Percentiles rank a stretch among this genome's conserved stretches.
Evolutionary conservation across 345 rosid species (phyloP).

Genomic region (Nasturtium officinale): DNA sequence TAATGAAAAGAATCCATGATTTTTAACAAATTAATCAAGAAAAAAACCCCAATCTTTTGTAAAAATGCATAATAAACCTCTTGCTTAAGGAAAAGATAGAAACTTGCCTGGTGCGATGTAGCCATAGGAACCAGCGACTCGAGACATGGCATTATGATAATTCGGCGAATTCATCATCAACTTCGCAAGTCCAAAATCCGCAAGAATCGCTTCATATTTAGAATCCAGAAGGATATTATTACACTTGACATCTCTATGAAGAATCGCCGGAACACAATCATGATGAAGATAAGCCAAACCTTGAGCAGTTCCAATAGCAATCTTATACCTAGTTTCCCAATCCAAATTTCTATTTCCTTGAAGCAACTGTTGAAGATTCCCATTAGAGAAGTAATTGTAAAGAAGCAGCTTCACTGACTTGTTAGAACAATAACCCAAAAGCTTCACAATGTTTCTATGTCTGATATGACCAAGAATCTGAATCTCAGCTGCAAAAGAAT

Average conservation of each 20-base stretch:
- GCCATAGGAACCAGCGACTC: too few relatives aligned
- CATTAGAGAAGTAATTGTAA: slow-evolving; percentile 81
- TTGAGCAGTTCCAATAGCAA: slow-evolving; percentile 88
- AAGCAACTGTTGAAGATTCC: slow-evolving; percentile 79
- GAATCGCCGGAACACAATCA: slow-evolving; percentile 84
- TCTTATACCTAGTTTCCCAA: slow-evolving; percentile 92
- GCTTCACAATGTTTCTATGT: slow-evolving; percentile 85
- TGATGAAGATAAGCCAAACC: slow-evolving; percentile 94
- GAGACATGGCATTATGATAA: slow-evolving; percentile 61
- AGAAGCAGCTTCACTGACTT: slow-evolving; percentile 82
- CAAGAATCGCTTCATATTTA: slow-evolving; percentile 76
- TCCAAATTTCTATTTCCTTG: slow-evolving; percentile 69
- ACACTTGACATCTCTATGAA: slow-evolving; percentile 92
- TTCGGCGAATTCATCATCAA: slow-evolving; percentile 79
- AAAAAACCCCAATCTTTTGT: too few relatives aligned
- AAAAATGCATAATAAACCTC: too few relatives aligned
- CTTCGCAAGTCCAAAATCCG: slow-evolving; percentile 92
- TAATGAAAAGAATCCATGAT: too few relatives aligned
- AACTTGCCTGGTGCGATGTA: too few relatives aligned
- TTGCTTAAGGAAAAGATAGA: too few relatives aligned
- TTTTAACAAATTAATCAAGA: too few relatives aligned
- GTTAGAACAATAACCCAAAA: slow-evolving; percentile 86
- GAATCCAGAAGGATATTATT: slow-evolving; percentile 89
- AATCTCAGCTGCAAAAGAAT: slow-evolving; percentile 89
- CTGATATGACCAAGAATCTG: slow-evolving; percentile 91